phyloP scores from a whole-genome alignment of 129 eudicot genomes.

The Lactuca sativa region DNA sequence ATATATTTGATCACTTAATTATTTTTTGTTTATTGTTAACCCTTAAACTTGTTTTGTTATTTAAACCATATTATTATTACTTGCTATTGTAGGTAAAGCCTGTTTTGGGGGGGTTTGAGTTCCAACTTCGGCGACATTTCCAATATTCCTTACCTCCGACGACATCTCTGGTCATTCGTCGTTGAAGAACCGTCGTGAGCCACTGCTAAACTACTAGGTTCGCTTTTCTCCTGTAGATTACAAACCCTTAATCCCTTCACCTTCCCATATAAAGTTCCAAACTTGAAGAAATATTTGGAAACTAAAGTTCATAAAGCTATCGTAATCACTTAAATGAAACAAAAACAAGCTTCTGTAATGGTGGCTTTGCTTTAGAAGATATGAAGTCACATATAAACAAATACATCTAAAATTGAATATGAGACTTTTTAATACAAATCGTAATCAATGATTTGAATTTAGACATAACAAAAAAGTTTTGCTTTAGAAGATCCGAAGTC shows the following conservation, averaged over 20 bases:
- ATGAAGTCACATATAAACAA: not conserved
- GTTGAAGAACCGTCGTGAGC: no score
- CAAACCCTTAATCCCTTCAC: constrained; percentile 17
- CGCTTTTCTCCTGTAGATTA: not conserved
- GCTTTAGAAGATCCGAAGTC: constrained; percentile 3
- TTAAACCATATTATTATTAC: no score
- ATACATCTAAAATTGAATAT: constrained; percentile 1
- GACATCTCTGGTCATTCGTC: no score
- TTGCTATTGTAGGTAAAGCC: no score
- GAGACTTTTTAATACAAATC: constrained; percentile 13
- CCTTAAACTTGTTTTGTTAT: no score
- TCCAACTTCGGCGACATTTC: no score
- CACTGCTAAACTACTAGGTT: no score
- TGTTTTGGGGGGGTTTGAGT: no score
- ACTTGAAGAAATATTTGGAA: constrained; percentile 6
- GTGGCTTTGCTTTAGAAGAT: constrained; percentile 10
- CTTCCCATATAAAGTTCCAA: constrained; percentile 11
- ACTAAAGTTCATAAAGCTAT: constrained; percentile 14
- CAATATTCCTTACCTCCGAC: no score
- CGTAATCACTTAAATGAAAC: not conserved
- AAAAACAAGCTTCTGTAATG: constrained; percentile 3
- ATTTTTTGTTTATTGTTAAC: no score
- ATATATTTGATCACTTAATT: no score
- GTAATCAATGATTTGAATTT: constrained; percentile 17
- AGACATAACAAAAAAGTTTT: constrained; percentile 15